phyloP scores from a whole-genome alignment of 345 rosid genomes.

The Eucalyptus sideroxylon region DNA sequence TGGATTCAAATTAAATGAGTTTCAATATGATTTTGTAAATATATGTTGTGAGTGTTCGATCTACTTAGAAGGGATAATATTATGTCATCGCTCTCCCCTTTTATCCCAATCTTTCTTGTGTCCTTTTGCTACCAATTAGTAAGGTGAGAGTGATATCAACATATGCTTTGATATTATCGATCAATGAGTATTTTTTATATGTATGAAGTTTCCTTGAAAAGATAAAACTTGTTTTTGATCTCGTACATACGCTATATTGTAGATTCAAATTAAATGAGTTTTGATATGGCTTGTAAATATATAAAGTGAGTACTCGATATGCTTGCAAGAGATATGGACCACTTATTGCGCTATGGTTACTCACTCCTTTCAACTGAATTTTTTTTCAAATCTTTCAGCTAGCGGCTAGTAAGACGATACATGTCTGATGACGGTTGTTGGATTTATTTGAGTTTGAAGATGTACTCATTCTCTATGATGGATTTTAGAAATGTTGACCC shows the following conservation, averaged over 20 bases:
- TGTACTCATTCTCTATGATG: not conserved
- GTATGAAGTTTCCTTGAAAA: not conserved
- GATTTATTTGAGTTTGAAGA: not conserved
- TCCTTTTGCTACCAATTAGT: not conserved
- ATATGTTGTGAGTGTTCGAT: not conserved
- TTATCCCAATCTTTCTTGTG: not conserved
- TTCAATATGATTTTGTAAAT: not conserved
- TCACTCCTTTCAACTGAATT: not conserved
- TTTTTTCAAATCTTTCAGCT: too few species aligned
- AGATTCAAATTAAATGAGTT: not conserved
- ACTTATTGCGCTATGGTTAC: accelerated
- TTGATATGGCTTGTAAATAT: not conserved
- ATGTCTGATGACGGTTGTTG: not conserved
- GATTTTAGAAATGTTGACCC: not conserved
- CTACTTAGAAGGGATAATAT: too few species aligned
- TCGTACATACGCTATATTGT: too few species aligned
- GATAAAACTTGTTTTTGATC: too few species aligned
- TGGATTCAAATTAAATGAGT: not conserved
- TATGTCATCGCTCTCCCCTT: not conserved
- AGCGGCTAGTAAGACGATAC: too few species aligned
- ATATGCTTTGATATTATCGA: too few species aligned
- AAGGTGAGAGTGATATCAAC: not conserved
- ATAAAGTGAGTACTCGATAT: not conserved
- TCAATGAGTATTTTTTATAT: too few species aligned
- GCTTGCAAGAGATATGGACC: not conserved